Evolutionary conservation across 1,284 basidiomycete species (phyloP).

Genomic region (Naganishia sp.): DNA sequence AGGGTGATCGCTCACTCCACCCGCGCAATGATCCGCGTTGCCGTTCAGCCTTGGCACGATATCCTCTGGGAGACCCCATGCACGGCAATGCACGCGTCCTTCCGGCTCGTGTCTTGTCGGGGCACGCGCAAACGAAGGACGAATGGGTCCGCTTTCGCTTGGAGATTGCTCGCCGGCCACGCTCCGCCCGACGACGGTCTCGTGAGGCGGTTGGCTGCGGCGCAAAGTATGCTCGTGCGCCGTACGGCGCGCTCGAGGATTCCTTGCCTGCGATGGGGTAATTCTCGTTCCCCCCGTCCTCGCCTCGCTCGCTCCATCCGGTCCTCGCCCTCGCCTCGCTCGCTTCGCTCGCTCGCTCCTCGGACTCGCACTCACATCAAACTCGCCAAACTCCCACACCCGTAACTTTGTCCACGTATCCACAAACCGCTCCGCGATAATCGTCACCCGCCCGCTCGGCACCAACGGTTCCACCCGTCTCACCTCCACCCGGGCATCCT

Average conservation of each 20-base stretch:
- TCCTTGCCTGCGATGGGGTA: neutral
- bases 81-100: too few species aligned
- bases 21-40: too few species aligned
- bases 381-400: conserved; percentile 73
- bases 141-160: too few species aligned
- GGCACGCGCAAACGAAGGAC: too few species aligned
- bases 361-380: conserved; percentile 61
- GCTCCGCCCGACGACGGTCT: too few species aligned
- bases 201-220: neutral
- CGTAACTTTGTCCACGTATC: conserved; percentile 91
- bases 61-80: too few species aligned
- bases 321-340: too few species aligned
- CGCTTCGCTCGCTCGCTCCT: neutral
- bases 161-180: too few species aligned
- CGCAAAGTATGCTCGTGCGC: neutral
- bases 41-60: too few species aligned
- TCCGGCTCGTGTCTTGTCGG: too few species aligned
- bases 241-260: neutral
- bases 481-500: conserved; percentile 32
- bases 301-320: neutral
- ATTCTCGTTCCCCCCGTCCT: neutral
- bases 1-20: too few species aligned
- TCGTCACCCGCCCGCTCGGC: conserved; percentile 30
- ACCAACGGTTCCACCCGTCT: conserved; percentile 32
- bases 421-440: conserved; percentile 60